Evolutionary conservation across 2,329 filamentous ascomycete species (phyloP), one percentile per base, ranked within the genome.

Genomic region (Microascus cirrosus): DNA sequence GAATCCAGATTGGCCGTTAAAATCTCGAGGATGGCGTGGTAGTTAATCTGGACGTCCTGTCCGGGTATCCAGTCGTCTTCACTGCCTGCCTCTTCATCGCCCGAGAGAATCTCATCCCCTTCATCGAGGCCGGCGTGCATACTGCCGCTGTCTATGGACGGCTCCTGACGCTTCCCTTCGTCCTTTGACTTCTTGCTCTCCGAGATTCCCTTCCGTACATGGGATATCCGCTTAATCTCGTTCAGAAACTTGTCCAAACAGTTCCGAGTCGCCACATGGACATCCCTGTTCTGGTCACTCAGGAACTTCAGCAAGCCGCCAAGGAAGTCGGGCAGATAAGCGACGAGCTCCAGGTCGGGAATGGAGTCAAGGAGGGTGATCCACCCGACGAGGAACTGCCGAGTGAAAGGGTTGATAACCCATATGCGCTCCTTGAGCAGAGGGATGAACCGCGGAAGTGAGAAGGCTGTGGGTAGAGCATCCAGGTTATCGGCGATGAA

Each of bases 61-160:
- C 95, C 94, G 0, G 95, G 95, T 53, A 97, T 86, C 91, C 93
- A 99, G 67, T 97, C 94, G 60, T 92, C 92, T 64, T 96, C 92
- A 52, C 82, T 84, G 61, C 83, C 85, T 18, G 78, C 73, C 34
- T 81, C 81, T 36, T 79, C 80, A 2, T 80, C 78, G 5, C 84
- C 82, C 51, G 77, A 77, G n/a, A 77, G 76, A 34, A 75, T 75
- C 60, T 85, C 81, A 34, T 81, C 80, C 4, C 79, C 82, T 60
- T 85, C 79, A 51, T 87, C 84, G 12, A 77, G 74, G 18, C 78
- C 80, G 6, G 78, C 78, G 5, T 76, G 77, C 22, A 77, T 70
- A 66, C 85, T 89, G 34, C 77, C 80, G 60, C 80, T 84, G 58
- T 91, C 89, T 58, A 85, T 78, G 2, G 86, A 89, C 39, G 83